Conservation (phyloP, 2,329 filamentous ascomycete genomes). For the Plenodomus tracheiphilus region DNA sequence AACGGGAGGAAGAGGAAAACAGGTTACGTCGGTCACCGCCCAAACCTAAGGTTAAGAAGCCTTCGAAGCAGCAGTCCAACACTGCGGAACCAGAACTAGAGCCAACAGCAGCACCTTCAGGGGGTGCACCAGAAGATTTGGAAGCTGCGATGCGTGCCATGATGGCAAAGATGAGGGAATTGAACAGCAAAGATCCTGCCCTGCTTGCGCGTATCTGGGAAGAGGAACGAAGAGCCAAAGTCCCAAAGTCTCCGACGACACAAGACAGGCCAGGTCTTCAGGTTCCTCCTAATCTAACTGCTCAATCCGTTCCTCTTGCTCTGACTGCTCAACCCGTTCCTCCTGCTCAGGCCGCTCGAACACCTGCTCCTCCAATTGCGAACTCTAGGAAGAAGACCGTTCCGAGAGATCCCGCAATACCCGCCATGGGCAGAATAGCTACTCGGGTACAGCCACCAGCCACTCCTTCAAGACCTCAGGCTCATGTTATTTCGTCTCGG, state of each 20-base stretch:
- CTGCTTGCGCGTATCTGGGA: constrained; percentile 62
- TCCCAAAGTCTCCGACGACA: constrained; percentile 25
- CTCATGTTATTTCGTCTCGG: constrained; percentile 9
- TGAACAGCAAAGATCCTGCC: constrained; percentile 58
- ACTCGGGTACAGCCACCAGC: constrained; percentile 7
- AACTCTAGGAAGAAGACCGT: constrained; percentile 28
- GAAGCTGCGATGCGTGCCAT: constrained; percentile 58
- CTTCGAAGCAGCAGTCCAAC: constrained; percentile 27
- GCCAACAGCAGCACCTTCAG: constrained; percentile 1
- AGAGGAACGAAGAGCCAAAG: constrained; percentile 51
- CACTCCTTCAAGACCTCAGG: constrained; percentile 3
- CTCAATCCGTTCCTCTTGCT: neutral
- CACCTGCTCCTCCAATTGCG: constrained; percentile 10
- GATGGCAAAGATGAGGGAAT: constrained; percentile 62
- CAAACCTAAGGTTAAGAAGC: constrained; percentile 24
- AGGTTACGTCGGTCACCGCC: constrained; percentile 22
- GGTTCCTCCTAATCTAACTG: constrained; percentile 13
- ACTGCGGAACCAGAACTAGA: constrained; percentile 5
- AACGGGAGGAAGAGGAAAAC: constrained; percentile 26
- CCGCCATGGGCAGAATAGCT: neutral
- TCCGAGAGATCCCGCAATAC: constrained; percentile 12
- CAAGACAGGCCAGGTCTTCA: constrained; percentile 29
- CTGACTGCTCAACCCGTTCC: constrained; percentile 1
- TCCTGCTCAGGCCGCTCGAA: constrained; percentile 3
- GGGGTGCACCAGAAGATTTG: constrained; percentile 39